Evolutionary conservation across 225 moss, liverwort and hornwort species (phyloP).

Genomic region (Straminergon stramineum): DNA sequence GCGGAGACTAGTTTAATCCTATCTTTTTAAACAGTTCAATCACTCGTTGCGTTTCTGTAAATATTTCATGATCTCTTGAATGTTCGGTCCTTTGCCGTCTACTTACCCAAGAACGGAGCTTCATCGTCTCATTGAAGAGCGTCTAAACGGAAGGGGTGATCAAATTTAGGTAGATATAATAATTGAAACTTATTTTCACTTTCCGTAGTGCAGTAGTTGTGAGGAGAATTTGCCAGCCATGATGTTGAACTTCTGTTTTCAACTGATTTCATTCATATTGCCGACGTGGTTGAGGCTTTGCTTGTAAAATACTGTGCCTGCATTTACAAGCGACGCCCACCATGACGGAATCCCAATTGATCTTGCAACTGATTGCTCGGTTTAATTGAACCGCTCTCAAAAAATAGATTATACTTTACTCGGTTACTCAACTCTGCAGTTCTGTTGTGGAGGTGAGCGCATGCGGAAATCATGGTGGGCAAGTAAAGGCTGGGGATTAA

Average conservation of each 20-base stretch:
- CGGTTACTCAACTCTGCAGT: background rate
- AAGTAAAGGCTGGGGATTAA: background rate
- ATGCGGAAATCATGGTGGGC: background rate
- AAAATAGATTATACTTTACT: background rate
- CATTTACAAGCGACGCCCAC: background rate
- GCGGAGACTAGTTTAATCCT: background rate
- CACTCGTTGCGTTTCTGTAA: background rate
- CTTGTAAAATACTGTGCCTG: background rate
- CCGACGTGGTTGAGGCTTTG: background rate
- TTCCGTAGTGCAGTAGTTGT: background rate
- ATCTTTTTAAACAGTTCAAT: background rate
- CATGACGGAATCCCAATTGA: background rate
- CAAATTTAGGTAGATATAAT: background rate
- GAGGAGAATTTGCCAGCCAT: background rate
- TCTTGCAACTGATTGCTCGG: background rate
- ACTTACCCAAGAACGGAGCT: background rate
- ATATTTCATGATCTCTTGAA: background rate
- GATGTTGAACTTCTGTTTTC: background rate
- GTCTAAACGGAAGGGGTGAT: background rate
- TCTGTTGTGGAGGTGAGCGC: background rate
- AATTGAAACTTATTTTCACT: background rate
- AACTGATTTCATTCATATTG: background rate
- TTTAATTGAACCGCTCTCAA: background rate
- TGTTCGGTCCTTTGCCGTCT: background rate
- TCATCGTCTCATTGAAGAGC: constrained; percentile 19